Base-by-base conservation (phyloP, 2,329 filamentous ascomycete genomes). In the Spiromastix sp. region DNA sequence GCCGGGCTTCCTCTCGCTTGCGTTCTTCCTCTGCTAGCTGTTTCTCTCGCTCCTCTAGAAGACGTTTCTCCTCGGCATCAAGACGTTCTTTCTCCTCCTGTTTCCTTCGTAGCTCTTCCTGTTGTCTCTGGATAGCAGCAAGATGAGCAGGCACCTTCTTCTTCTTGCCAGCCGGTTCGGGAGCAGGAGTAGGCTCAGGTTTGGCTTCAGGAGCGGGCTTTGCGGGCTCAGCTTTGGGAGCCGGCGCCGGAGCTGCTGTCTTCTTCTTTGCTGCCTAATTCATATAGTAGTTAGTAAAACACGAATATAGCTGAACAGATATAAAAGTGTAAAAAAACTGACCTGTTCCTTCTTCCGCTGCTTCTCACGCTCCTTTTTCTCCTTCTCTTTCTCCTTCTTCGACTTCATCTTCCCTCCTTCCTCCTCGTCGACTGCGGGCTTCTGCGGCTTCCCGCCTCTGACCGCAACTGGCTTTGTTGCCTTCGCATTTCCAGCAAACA, bases 341-440 rank as follows among this genome's bases (percentile, higher is more conserved):
- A 91, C 85, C 75, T 96, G 82, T 63, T 98, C 91, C 77, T 87
- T 98, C 69, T 98, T 98, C 48, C 87, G 74, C 66, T 91, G 84
- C 77, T 98, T 98, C 69, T 98, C 91, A 42, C 85, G 79, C 68
- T 98, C 91, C 67, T 95, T 98, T 73, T 89, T 96, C 54, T 89
- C 72, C 64, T 85, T 93, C 61, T 98, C 91, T 68, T 98, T 98
- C 67, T 98, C 87, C 39, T 93, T 91, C 74, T 96, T 98, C 25
- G 85, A 93, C 66, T 96, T 78, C 32, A 96, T 71, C 37, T 78
- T 74, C 29, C 80, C 80, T 40, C 68, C 67, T 3, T 68, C 70
- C 8, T 64, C 69, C 12, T 69, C 70, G 13, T 68, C 70, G 50
- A 25, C 51, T 49, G 12, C 50, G 10, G 62, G 60, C 42, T 58